Conservation (phyloP, 2,329 filamentous ascomycete genomes). For the Colletotrichum aenigma region DNA sequence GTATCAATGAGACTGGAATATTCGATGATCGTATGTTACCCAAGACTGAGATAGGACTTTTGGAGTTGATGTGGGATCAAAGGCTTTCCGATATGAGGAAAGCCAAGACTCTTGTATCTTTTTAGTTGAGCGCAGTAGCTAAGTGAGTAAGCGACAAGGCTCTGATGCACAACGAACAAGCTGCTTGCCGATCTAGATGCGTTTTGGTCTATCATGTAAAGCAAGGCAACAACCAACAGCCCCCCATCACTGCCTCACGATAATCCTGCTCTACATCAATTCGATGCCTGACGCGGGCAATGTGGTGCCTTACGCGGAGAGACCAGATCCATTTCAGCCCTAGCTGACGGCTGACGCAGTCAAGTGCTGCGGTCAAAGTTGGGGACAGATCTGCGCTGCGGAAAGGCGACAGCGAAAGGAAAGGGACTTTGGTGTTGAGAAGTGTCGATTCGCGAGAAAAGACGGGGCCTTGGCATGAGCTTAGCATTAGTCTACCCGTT, state of each 20-base stretch:
- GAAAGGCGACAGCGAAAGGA: not conserved
- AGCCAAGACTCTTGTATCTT: not conserved
- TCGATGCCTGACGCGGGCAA: not conserved
- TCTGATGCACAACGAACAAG: not conserved
- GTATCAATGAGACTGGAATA: not conserved
- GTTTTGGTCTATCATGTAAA: not conserved
- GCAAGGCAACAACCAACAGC: not conserved
- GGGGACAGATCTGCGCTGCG: not conserved
- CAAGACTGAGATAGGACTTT: not conserved
- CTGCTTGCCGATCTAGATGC: not conserved
- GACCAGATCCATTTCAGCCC: not conserved
- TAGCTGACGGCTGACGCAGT: not conserved
- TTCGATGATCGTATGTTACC: fast-evolving
- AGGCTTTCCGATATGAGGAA: not conserved
- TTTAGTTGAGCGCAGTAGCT: fast-evolving
- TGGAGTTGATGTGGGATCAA: not conserved
- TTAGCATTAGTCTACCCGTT: not conserved
- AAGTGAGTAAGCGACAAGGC: not conserved
- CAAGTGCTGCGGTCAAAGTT: not conserved
- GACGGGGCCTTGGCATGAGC: not conserved
- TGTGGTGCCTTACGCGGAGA: not conserved
- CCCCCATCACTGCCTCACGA: not conserved
- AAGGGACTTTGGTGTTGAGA: not conserved
- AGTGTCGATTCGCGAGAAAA: not conserved
- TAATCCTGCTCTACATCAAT: not conserved